A percentile compares a stretch with the other conserved stretches of the same genome.
Evolutionary conservation across 2,329 filamentous ascomycete genomes (phyloP).

Genomic region (Paecilomyces variotii): DNA sequence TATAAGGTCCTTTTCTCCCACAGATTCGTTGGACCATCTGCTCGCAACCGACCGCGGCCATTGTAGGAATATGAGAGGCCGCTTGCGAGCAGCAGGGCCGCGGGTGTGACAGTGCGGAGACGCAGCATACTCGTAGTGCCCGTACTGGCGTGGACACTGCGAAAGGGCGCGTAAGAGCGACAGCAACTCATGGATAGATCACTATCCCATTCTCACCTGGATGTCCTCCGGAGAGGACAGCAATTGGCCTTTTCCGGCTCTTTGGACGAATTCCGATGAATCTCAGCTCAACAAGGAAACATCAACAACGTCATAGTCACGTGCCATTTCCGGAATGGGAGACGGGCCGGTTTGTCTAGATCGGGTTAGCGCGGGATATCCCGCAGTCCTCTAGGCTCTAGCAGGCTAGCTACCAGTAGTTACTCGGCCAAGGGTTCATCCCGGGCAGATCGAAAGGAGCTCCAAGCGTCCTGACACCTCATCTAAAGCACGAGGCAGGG

Average conservation of each 20-base stretch:
- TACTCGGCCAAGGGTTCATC: neutral
- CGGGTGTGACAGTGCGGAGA: conserved; percentile 27
- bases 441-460: neutral
- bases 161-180: conserved; percentile 5
- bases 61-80: conserved; percentile 19
- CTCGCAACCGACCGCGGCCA: conserved; percentile 15
- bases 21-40: conserved; percentile 12
- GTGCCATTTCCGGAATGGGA: neutral
- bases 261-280: neutral
- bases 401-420: no score
- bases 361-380: neutral
- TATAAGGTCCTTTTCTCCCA: conserved; percentile 16
- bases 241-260: neutral
- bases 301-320: neutral
- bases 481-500: conserved; percentile 11
- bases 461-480: neutral
- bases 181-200: neutral
- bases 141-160: conserved; percentile 22
- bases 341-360: neutral
- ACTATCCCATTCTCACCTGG: neutral
- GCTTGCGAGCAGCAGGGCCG: conserved; percentile 18
- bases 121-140: conserved; percentile 23
- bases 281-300: neutral
- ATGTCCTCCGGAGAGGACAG: neutral
- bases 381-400: neutral